A percentile compares a stretch with the other conserved stretches of the same genome.
Conservation (phyloP, 106 monocot species). For the Dendrobium officinale region DNA sequence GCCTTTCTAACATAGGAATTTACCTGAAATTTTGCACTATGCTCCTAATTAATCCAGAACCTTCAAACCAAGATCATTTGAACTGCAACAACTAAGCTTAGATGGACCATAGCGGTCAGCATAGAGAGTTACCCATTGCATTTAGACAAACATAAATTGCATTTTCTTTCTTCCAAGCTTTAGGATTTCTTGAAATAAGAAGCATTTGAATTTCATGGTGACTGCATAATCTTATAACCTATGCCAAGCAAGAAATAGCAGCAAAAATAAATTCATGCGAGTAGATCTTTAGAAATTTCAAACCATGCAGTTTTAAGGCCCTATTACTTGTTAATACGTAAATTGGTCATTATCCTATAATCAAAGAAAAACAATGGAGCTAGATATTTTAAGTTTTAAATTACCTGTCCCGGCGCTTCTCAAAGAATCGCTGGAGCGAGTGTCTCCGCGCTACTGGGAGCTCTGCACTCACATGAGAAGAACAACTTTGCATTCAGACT, state of each 20-base stretch:
- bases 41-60: too few relatives aligned
- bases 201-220: not conserved
- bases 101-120: too few relatives aligned
- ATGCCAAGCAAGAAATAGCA: not conserved
- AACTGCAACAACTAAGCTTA: too few relatives aligned
- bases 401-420: slow-evolving; percentile 88
- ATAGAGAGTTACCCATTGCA: too few relatives aligned
- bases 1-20: not conserved
- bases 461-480: slow-evolving; percentile 21
- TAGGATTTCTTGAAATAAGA: not conserved
- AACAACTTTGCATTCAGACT: not conserved
- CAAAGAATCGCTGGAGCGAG: slow-evolving; percentile 81
- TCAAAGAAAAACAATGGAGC: not conserved
- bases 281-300: not conserved
- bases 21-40: not conserved
- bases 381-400: not conserved
- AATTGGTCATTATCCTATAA: not conserved
- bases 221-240: slow-evolving; percentile 1
- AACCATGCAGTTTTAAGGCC: not conserved
- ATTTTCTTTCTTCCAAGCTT: not conserved
- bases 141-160: too few relatives aligned
- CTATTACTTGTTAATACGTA: not conserved
- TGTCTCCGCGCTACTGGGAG: slow-evolving; percentile 74
- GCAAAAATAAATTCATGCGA: not conserved
- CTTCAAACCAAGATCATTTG: too few relatives aligned